Percentiles rank a stretch among this genome's conserved stretches.
phyloP scores from a whole-genome alignment of 148 eudicot genomes.

The Dianthus caryophyllus region DNA sequence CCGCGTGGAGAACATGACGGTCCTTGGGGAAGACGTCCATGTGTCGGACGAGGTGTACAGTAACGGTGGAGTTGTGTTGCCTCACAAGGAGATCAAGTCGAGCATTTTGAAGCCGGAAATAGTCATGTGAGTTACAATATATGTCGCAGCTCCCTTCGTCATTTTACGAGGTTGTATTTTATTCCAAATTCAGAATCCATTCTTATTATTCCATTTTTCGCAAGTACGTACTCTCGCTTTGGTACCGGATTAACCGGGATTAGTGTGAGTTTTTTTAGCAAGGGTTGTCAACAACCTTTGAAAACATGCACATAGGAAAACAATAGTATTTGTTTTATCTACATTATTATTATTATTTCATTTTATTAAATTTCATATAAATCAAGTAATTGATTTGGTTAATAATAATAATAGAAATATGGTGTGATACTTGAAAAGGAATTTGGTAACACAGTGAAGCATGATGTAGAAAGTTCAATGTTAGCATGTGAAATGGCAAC shows the following conservation, averaged over 20 bases:
- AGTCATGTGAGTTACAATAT: conserved; percentile 60
- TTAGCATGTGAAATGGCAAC: background rate
- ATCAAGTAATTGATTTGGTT: background rate
- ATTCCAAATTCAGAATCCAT: conserved; percentile 13
- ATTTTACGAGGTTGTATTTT: conserved; percentile 16
- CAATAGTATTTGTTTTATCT: conserved; percentile 11
- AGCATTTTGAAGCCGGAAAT: conserved; percentile 93
- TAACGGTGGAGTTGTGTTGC: conserved; percentile 85
- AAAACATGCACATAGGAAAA: conserved; percentile 14
- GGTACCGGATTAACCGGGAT: background rate
- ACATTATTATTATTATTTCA: background rate
- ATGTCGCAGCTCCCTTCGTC: background rate
- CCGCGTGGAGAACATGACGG: conserved; percentile 85
- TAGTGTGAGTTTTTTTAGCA: conserved; percentile 12
- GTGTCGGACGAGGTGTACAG: conserved; percentile 84
- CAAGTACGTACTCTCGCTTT: background rate
- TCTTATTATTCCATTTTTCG: background rate
- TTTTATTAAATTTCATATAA: too few relatives aligned
- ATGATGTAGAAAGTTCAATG: background rate
- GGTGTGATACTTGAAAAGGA: too few relatives aligned
- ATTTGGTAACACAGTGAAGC: background rate
- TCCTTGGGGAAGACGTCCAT: conserved; percentile 88
- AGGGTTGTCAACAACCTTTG: conserved; percentile 1
- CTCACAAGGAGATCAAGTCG: conserved; percentile 85
- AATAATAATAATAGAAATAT: background rate